These are phyloP conservation scores for Pichia kudriavzevii DNA, from an alignment of 1,139 yeast genomes.

Conservation along the genomic window DNA sequence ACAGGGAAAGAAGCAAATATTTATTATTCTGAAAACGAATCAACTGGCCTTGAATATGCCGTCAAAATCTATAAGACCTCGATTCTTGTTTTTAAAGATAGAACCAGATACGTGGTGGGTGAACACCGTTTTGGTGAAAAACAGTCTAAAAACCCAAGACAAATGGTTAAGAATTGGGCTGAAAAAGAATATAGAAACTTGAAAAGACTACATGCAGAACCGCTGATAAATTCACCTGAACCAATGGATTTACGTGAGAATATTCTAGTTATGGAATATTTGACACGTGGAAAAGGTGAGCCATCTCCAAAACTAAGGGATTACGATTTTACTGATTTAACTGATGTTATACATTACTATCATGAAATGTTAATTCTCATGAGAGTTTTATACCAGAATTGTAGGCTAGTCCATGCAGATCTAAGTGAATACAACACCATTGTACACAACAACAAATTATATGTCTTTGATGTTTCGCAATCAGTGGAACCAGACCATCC, in stretches of 20 bases:
- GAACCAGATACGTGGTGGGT: constrained; percentile 94
- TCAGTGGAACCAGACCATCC: constrained; percentile 98
- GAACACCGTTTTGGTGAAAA: constrained; percentile 86
- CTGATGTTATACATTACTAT: constrained; percentile 62
- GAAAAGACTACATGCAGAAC: constrained; percentile 58
- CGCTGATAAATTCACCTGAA: constrained; percentile 87
- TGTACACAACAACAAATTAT: constrained; percentile 71
- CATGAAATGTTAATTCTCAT: constrained; percentile 76
- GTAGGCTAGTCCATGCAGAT: constrained; percentile 94
- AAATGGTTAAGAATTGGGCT: constrained; percentile 98
- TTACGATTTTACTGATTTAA: constrained; percentile 58
- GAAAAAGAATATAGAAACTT: constrained; percentile 93
- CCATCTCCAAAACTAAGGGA: constrained; percentile 87
- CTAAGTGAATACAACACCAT: constrained; percentile 90
- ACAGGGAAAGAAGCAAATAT: constrained; percentile 99
- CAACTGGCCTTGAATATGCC: constrained; percentile 58
- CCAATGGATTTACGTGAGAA: constrained; percentile 85
- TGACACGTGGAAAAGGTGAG: constrained; percentile 55
- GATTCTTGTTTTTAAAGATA: constrained; percentile 87
- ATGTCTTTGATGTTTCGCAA: constrained; percentile 94
- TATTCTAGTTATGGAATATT: constrained; percentile 90
- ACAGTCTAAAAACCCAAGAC: constrained; percentile 85
- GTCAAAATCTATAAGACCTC: constrained; percentile 95
- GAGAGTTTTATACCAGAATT: constrained; percentile 78
- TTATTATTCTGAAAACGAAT: constrained; percentile 81